Evolutionary conservation across 2,329 filamentous ascomycete genomes (phyloP).

Genomic region (Talaromyces sp.): DNA sequence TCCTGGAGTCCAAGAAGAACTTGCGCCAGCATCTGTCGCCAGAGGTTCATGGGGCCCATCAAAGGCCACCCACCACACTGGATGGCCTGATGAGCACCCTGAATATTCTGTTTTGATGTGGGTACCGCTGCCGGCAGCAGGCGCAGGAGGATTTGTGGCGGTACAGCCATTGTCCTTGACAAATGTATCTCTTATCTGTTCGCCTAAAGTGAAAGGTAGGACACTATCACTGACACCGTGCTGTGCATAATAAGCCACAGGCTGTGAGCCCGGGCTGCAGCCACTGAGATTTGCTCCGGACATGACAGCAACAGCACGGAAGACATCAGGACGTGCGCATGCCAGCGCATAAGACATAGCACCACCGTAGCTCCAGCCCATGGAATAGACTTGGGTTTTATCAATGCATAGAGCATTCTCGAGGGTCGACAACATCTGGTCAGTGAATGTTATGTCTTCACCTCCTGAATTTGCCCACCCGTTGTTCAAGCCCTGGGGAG

Average conservation of each 20-base stretch:
- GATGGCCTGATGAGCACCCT: neutral
- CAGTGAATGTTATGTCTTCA: slow-evolving; percentile 7
- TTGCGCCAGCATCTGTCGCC: slow-evolving; percentile 1
- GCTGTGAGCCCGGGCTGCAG: slow-evolving; percentile 5
- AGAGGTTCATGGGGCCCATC: slow-evolving; percentile 9
- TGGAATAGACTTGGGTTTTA: slow-evolving; percentile 4
- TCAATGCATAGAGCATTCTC: slow-evolving; percentile 4
- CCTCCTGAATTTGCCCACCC: slow-evolving; percentile 4
- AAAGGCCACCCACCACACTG: slow-evolving; percentile 11
- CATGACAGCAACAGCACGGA: slow-evolving; percentile 11
- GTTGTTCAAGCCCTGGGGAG: slow-evolving; percentile 7
- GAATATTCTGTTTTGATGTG: slow-evolving; percentile 14
- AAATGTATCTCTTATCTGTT: slow-evolving; percentile 12
- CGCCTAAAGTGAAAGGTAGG: neutral
- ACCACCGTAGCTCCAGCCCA: slow-evolving; percentile 13
- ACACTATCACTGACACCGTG: slow-evolving; percentile 10
- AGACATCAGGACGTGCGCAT: slow-evolving; percentile 9
- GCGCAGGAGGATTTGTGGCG: neutral
- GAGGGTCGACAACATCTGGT: slow-evolving; percentile 8
- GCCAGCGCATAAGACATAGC: slow-evolving; percentile 14
- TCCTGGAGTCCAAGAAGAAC: slow-evolving; percentile 10
- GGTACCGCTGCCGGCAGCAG: slow-evolving; percentile 1
- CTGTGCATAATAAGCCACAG: slow-evolving; percentile 12
- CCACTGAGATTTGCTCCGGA: slow-evolving; percentile 12
- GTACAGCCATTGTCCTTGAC: slow-evolving; percentile 10